Base-by-base conservation (phyloP, 805 yeast genomes). In the Lachancea meyersii region DNA sequence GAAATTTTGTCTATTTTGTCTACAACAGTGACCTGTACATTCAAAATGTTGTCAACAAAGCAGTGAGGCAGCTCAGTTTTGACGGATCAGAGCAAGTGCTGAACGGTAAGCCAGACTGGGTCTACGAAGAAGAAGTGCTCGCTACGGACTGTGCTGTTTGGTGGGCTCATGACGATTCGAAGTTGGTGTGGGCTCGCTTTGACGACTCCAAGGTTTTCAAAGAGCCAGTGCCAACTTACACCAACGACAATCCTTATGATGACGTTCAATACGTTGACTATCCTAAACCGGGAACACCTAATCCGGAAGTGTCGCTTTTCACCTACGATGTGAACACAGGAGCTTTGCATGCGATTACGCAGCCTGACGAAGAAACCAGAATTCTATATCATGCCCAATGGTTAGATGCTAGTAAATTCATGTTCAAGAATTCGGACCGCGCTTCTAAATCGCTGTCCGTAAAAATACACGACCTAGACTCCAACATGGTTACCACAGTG, bases 21-120 rank as follows among this genome's bases (percentile, higher is more conserved):
- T 70, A 66, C 48, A 67, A 74, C 5, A 76, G 77, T 53, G 72
- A 85, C 49, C 48, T 85, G 2, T 81, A 65, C 50, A 37, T 80
- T 11, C 70, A 74, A 52, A 60, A 72, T 38, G 50, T 76, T 0
- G 17, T 45, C 20, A 37, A 44, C 1, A 27, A 30, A 1, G 33
- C 44, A 8, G 46, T 45, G 0, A 38, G 43, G 14, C 55, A 54
- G 33, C 41, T 65, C 2, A 63, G 70, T 0, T n/a, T 44, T 4
- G 82, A 76, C 55, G 89, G 88, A 0, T 64, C 72, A 10, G 54
- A 48, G 0, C 62, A 70, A 14, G 64, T 82, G 3, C 70, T 73
- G 47, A 80, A 84, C 51, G 95, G 86, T 5, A 80, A 71, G 48
- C 79, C 89, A 0, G 93, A 84, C 54, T 85, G 94, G 93, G 80